These are phyloP conservation scores for Naganishia vaughanmartiniae DNA, from an alignment of 768 basidiomycete species.

Conservation along the genomic window DNA sequence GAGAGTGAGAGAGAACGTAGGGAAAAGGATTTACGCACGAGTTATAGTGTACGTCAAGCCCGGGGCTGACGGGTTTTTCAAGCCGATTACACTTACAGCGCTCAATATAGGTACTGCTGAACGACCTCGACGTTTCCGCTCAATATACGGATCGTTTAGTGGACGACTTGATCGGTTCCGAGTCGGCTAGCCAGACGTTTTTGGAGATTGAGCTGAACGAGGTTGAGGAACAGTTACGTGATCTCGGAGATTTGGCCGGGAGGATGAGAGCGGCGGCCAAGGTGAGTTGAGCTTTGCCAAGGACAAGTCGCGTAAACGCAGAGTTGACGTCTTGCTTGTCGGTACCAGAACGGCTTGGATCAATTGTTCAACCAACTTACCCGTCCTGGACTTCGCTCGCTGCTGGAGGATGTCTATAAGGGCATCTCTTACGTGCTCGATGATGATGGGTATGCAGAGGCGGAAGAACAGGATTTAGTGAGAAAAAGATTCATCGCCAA, in stretches of 20 bases:
- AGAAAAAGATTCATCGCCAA: constrained; percentile 83
- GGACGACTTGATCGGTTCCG: constrained; percentile 61
- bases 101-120: constrained; percentile 55
- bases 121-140: constrained; percentile 89
- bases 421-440: constrained; percentile 84
- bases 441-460: constrained; percentile 76
- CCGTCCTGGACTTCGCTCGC: constrained; percentile 76
- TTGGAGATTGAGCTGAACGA: constrained; percentile 59
- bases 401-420: constrained; percentile 83
- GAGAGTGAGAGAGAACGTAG: constrained; percentile 65
- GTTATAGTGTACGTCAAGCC: constrained; percentile 70
- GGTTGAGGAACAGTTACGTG: constrained; percentile 55
- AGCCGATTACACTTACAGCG: not conserved
- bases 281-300: constrained; percentile 55
- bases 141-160: constrained; percentile 81
- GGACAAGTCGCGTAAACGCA: not conserved
- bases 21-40: constrained; percentile 72
- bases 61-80: too few species aligned
- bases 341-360: constrained; percentile 73
- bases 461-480: constrained; percentile 81
- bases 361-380: constrained; percentile 93
- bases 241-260: constrained; percentile 37
- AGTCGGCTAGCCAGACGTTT: constrained; percentile 62
- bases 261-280: constrained; percentile 72
- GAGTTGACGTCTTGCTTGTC: not conserved